Evolutionary conservation across 2,329 filamentous ascomycete genomes (phyloP), one percentile per base, ranked within the genome.

Genomic region (Lomentospora prolificans): DNA sequence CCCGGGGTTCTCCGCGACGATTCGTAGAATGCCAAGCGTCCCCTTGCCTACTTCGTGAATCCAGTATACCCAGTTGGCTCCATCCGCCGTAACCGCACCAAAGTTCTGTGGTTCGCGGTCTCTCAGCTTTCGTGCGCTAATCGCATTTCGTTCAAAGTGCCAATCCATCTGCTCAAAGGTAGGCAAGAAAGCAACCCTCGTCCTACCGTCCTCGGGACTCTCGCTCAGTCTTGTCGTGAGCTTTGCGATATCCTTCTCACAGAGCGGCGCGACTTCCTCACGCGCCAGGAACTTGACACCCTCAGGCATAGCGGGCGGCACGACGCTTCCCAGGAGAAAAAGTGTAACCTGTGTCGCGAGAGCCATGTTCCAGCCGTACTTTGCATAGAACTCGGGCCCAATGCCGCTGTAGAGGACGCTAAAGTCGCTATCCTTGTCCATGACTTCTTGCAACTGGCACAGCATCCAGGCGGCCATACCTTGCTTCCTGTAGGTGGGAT

Each of bases 391-490:
- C 3, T 61, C 58, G n/a, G 64, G 61, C 31, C 66, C 63, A 30
- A 64, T 61, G 51, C 67, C 67, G 59, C 67, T 70, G 61, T 68
- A 71, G 27, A 72, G 58, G 9, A 67, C 62, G 50, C 68, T 71
- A 58, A 65, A 69, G 36, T 64, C 65, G 56, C 65, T 61, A n/a
- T 64, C 61, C 33, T 52, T 14, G 56, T 72, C 69, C 59, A 72
- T 65, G n/a, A 58, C 58, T 46, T 68, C 59, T 55, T 68, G 66
- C 2, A 72, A 58, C n/a, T 59, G 60, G 41, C 55, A 61, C 39
- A 73, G 60, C 56, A 73, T 64, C 57, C 60, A 59, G n/a, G 63
- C 65, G 1, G 69, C 71, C 64, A 70, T 67, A 25, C 70, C 70
- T 5, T 62, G 57, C 30, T 61, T 60, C 41, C 70, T 67, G 44